These are phyloP conservation scores for Dendrocalamus latiflorus DNA, from an alignment of 202 grass and related monocot genomes.

Conservation along the genomic window DNA sequence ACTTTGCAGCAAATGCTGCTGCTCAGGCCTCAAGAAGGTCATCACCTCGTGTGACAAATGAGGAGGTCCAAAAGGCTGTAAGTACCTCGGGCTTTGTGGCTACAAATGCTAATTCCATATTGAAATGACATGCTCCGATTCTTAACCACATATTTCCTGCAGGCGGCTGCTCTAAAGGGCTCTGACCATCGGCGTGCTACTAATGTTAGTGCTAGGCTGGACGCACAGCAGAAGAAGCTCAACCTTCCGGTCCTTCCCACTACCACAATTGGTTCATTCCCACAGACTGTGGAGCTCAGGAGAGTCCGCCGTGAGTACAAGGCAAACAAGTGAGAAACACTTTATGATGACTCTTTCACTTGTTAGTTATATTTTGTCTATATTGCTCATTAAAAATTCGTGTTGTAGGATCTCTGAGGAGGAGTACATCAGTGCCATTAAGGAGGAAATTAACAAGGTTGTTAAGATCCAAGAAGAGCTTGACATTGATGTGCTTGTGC, in stretches of 20 bases:
- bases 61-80: constrained; percentile 86
- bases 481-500: too few relatives aligned
- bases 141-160: constrained; percentile 7
- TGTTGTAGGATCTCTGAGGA: too few relatives aligned
- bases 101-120: constrained; percentile 9
- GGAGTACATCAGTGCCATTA: too few relatives aligned
- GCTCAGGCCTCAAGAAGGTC: constrained; percentile 82
- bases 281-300: constrained; percentile 83
- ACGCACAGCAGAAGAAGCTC: constrained; percentile 85
- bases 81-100: constrained; percentile 22
- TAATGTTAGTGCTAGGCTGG: constrained; percentile 60
- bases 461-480: too few relatives aligned
- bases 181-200: constrained; percentile 79
- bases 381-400: too few relatives aligned
- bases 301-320: constrained; percentile 96
- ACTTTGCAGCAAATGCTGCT: constrained; percentile 83
- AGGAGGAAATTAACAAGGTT: too few relatives aligned
- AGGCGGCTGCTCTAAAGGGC: constrained; percentile 75
- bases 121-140: background rate
- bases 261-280: constrained; percentile 89
- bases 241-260: constrained; percentile 94
- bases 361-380: background rate
- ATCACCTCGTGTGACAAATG: constrained; percentile 87
- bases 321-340: constrained; percentile 67
- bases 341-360: background rate